Percentiles rank a stretch among this genome's conserved stretches.
Evolutionary conservation across 306 rosid genomes (phyloP).

Genomic region (Rosa persica): DNA sequence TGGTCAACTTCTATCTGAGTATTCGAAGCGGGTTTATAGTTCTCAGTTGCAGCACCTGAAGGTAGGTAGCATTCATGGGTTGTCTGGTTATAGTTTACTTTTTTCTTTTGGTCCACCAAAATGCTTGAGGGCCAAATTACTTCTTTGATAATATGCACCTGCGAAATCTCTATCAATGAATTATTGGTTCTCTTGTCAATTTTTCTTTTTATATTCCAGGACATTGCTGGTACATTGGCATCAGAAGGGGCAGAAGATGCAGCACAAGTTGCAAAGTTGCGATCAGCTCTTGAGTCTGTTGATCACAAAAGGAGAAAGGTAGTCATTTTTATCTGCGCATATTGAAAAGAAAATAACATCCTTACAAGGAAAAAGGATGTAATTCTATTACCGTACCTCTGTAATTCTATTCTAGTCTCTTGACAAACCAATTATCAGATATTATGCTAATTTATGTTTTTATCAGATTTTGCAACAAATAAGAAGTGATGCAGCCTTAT

Average conservation of each 20-base stretch:
- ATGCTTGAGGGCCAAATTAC: not conserved
- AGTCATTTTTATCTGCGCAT: conserved; percentile 25
- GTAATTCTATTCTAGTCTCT: not conserved
- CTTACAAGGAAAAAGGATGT: not conserved
- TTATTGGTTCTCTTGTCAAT: conserved; percentile 13
- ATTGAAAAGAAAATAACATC: not conserved
- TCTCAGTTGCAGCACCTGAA: conserved; percentile 97
- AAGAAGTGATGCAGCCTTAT: conserved; percentile 75
- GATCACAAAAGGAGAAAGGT: conserved; percentile 99
- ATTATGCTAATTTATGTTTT: conserved; percentile 19
- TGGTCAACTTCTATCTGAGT: conserved; percentile 87
- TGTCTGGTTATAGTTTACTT: not conserved
- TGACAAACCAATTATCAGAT: conserved; percentile 9
- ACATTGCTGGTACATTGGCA: conserved; percentile 98
- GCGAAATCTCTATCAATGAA: not conserved
- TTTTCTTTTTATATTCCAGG: conserved; percentile 50
- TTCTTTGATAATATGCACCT: not conserved
- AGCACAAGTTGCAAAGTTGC: conserved; percentile 83
- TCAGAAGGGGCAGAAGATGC: conserved; percentile 87
- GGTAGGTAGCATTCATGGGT: conserved; percentile 41
- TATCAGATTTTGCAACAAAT: conserved; percentile 90
- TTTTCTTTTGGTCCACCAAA: not conserved
- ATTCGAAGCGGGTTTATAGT: conserved; percentile 84
- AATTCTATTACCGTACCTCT: not conserved
- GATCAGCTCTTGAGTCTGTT: conserved; percentile 96